Conservation (phyloP, 1,284 basidiomycete genomes). For the Austropuccinia psidii region DNA sequence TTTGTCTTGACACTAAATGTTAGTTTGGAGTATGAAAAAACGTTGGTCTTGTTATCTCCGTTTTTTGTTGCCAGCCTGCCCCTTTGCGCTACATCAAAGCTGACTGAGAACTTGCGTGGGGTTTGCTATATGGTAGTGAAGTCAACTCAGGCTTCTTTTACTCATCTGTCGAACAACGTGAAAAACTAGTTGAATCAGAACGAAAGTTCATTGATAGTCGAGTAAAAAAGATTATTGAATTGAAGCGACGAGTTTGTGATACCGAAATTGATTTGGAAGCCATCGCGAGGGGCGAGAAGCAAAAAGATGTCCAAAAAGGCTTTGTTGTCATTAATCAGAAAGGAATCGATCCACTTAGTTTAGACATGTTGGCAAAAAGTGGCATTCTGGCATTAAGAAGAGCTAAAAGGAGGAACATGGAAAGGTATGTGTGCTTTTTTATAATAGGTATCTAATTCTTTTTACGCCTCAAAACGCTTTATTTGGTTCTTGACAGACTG, state of each 20-base stretch:
- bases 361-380: conserved; percentile 94
- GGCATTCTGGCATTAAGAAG: conserved; percentile 89
- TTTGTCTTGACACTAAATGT: conserved; percentile 95
- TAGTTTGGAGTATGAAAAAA: conserved; percentile 98
- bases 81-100: not conserved
- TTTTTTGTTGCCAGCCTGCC: conserved; percentile 6
- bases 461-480: too few relatives aligned
- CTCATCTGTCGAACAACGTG: conserved; percentile 93
- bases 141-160: conserved; percentile 99
- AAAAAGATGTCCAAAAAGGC: conserved; percentile 59
- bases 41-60: conserved; percentile 56
- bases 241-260: conserved; percentile 95
- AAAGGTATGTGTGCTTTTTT: conserved; percentile 57
- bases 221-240: conserved; percentile 90
- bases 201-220: conserved; percentile 88
- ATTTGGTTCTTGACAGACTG: conserved; percentile 52
- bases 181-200: conserved; percentile 97
- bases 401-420: conserved; percentile 97
- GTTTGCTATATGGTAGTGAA: conserved; percentile 58
- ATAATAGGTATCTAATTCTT: not conserved
- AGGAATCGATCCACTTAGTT: conserved; percentile 94
- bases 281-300: conserved; percentile 45
- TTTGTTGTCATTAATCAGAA: conserved; percentile 99
- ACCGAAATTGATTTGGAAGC: conserved; percentile 70
- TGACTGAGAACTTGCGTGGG: not conserved